These are phyloP conservation scores for Vicia faba DNA, from an alignment of 306 rosid species.

Conservation along the genomic window DNA sequence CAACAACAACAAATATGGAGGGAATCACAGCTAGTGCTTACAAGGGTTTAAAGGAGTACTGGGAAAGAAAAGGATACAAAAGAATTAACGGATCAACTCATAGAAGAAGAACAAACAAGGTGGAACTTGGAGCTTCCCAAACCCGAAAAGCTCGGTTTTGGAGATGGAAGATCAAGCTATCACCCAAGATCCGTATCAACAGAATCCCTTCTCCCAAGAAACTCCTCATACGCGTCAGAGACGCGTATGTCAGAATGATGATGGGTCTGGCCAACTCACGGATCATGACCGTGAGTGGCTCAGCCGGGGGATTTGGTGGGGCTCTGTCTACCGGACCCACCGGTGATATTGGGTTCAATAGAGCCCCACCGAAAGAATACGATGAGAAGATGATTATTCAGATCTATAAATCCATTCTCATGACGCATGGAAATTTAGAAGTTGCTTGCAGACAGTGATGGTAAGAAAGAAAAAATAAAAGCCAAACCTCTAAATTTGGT, in stretches of 20 bases:
- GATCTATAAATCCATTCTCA: slow-evolving; percentile 69
- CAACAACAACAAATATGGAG: slow-evolving; percentile 44
- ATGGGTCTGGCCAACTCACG: slow-evolving; percentile 66
- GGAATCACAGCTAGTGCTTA: slow-evolving; percentile 50
- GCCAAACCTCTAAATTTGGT: slow-evolving; percentile 15
- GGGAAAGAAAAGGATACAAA: slow-evolving; percentile 56
- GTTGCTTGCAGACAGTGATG: slow-evolving; percentile 2
- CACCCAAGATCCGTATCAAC: slow-evolving; percentile 60
- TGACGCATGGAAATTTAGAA: slow-evolving; percentile 48
- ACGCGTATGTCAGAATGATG: slow-evolving; percentile 79
- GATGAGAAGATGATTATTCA: slow-evolving; percentile 73
- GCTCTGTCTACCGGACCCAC: background rate
- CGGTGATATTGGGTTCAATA: slow-evolving; percentile 12
- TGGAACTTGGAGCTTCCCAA: slow-evolving; percentile 43
- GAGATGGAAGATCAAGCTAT: slow-evolving; percentile 57
- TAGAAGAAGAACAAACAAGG: slow-evolving; percentile 25
- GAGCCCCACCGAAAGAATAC: slow-evolving; percentile 66
- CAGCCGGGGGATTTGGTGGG: slow-evolving; percentile 44
- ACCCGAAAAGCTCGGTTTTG: slow-evolving; percentile 49
- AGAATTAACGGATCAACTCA: slow-evolving; percentile 47
- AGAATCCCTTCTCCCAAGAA: slow-evolving; percentile 66
- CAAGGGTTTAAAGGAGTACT: slow-evolving; percentile 55
- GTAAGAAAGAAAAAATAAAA: background rate
- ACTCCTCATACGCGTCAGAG: slow-evolving; percentile 67
- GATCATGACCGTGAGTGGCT: slow-evolving; percentile 39